These are phyloP conservation scores for Pythium insidiosum DNA, from an alignment of 352 stramenopile genomes.

Conservation along the genomic window DNA sequence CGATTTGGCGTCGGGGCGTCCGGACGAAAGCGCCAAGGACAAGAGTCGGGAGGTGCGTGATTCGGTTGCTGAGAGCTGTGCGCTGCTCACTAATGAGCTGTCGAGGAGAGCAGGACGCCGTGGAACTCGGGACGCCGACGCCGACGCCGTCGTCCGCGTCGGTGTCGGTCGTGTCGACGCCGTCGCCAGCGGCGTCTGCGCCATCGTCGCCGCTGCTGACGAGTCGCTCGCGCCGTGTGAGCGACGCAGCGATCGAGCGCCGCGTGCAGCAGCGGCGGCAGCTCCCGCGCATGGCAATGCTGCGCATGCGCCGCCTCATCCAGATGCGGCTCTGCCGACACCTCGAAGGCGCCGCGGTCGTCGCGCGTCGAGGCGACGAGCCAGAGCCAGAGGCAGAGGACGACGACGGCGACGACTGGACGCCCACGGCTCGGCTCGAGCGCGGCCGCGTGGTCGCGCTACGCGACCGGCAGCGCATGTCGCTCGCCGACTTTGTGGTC, in stretches of 20 bases:
- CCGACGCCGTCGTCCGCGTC: too few species aligned
- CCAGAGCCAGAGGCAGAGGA: constrained; percentile 17
- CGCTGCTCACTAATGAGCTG: too few species aligned
- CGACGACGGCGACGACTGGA: constrained; percentile 33
- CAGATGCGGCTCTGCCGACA: constrained; percentile 60
- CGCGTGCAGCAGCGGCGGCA: constrained; percentile 5
- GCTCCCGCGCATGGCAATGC: constrained; percentile 15
- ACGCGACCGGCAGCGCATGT: constrained; percentile 33
- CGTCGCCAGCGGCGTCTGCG: too few species aligned
- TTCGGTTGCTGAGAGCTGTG: too few species aligned
- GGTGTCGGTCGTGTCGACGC: too few species aligned
- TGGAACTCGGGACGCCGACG: too few species aligned
- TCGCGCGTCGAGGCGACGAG: constrained; percentile 10
- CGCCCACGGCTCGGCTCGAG: constrained; percentile 41
- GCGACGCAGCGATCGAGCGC: too few species aligned
- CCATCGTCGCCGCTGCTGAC: too few species aligned
- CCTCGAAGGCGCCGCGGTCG: constrained; percentile 57
- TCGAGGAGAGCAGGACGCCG: too few species aligned
- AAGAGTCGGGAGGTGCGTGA: constrained; percentile 4
- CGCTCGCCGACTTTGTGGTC: constrained; percentile 55
- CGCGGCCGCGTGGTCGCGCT: constrained; percentile 40
- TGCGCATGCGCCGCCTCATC: constrained; percentile 59
- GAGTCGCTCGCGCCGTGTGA: too few species aligned
- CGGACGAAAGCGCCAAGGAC: constrained; percentile 1
- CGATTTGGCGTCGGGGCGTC: neutral